phyloP scores from a whole-genome alignment of 345 rosid genomes.

The Eucalyptus decipiens region DNA sequence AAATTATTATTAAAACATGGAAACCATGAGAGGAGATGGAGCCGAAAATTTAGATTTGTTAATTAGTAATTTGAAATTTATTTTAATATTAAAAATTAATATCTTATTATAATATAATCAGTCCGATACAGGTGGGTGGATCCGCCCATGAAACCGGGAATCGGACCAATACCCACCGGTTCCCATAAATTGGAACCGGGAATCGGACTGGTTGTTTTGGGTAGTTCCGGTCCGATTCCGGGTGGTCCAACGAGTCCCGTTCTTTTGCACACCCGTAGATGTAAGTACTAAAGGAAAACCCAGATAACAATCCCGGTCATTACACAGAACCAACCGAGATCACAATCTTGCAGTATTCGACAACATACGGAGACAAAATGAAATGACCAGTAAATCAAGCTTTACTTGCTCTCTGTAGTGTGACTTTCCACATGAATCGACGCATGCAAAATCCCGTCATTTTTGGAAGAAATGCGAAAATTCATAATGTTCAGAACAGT shows the following conservation, averaged over 20 bases:
- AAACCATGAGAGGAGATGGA: too few relatives aligned
- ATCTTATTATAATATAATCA: too few relatives aligned
- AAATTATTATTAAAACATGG: too few relatives aligned
- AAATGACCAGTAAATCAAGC: background rate
- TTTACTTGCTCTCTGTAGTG: background rate
- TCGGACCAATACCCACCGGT: fast-evolving
- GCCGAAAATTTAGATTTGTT: too few relatives aligned
- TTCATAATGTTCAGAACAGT: background rate
- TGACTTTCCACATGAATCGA: background rate
- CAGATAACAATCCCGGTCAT: background rate
- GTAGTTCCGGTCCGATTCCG: fast-evolving
- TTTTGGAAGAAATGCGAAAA: background rate
- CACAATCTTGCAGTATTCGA: background rate
- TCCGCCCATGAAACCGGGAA: fast-evolving
- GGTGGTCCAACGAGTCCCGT: fast-evolving
- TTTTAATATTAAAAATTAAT: too few relatives aligned
- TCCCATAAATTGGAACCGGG: too few relatives aligned
- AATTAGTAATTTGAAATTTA: too few relatives aligned
- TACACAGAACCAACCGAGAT: background rate
- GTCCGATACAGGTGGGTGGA: fast-evolving
- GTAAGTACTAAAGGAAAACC: background rate
- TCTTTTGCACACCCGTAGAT: fast-evolving
- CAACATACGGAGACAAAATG: background rate
- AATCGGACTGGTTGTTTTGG: too few relatives aligned
- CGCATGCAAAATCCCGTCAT: background rate